Conservation (phyloP, 176 grass and related monocot genomes). For the Chrysopogon serrulatus region DNA sequence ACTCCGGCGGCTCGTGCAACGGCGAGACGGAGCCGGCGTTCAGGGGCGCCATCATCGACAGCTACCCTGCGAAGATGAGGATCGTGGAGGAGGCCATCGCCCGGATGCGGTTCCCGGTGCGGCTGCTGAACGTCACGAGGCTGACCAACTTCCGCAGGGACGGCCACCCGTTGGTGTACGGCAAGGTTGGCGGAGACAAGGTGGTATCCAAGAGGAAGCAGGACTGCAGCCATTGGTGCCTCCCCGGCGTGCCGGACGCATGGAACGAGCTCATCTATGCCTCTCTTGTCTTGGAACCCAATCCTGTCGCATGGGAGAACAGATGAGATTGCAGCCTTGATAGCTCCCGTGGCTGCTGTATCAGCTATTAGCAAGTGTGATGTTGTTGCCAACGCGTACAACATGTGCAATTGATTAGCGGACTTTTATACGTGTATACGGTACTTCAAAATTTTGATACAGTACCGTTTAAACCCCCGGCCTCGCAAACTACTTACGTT, state of each 20-base stretch:
- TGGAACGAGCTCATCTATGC: conserved; percentile 96
- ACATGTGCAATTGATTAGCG: not conserved
- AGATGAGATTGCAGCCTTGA: not conserved
- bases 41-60: conserved; percentile 50
- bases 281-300: conserved; percentile 43
- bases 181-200: conserved; percentile 29
- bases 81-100: conserved; percentile 61
- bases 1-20: conserved; percentile 88
- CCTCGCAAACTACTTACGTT: too few species aligned
- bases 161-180: conserved; percentile 74
- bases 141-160: conserved; percentile 84
- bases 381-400: not conserved
- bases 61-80: conserved; percentile 78
- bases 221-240: conserved; percentile 95
- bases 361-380: not conserved
- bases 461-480: too few species aligned
- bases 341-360: not conserved
- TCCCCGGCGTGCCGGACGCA: conserved; percentile 80
- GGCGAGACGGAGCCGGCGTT: conserved; percentile 64
- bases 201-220: conserved; percentile 77
- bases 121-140: conserved; percentile 71
- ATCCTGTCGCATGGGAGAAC: not conserved
- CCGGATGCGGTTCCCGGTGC: conserved; percentile 67
- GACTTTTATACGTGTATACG: too few species aligned
- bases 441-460: not conserved